These are phyloP conservation scores for Cyathus striatus DNA, from an alignment of 768 basidiomycete genomes.

Conservation along the genomic window DNA sequence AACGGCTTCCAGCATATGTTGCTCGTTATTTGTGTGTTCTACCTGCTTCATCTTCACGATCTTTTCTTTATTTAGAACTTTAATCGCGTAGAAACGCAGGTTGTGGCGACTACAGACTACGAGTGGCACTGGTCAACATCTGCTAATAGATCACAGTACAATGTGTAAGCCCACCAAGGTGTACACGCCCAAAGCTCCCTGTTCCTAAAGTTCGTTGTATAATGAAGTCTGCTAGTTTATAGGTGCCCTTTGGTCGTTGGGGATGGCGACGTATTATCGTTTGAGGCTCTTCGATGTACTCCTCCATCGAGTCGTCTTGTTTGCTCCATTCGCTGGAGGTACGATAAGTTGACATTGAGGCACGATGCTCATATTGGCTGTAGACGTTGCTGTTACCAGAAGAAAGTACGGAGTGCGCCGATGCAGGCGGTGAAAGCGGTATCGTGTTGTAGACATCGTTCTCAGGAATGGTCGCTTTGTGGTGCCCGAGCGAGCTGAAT, in stretches of 20 bases:
- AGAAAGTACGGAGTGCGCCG: constrained; percentile 22
- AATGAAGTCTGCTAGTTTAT: constrained; percentile 71
- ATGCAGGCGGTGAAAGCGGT: constrained; percentile 23
- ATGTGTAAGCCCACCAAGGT: constrained; percentile 53
- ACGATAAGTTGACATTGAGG: constrained; percentile 64
- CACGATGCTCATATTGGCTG: constrained; percentile 48
- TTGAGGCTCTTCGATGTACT: not conserved
- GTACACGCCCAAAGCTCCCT: constrained; percentile 96
- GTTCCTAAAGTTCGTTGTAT: constrained; percentile 86
- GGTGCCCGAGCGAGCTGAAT: constrained; percentile 31
- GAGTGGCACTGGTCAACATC: constrained; percentile 5
- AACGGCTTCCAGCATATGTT: constrained; percentile 76
- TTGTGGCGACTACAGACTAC: constrained; percentile 89
- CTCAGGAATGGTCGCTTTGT: constrained; percentile 16
- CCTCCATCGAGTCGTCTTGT: constrained; percentile 28
- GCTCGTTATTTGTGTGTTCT: constrained; percentile 96
- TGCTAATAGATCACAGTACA: constrained; percentile 7
- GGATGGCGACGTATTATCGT: not conserved
- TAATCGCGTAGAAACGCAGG: constrained; percentile 93
- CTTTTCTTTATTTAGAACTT: constrained; percentile 90
- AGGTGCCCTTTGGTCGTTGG: constrained; percentile 53
- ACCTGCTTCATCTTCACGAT: constrained; percentile 92
- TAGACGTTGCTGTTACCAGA: constrained; percentile 14
- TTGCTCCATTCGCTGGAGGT: constrained; percentile 59
- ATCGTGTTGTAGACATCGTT: constrained; percentile 8